Conservation (phyloP, 257 asterid genomes). For the Ballota nigra region DNA sequence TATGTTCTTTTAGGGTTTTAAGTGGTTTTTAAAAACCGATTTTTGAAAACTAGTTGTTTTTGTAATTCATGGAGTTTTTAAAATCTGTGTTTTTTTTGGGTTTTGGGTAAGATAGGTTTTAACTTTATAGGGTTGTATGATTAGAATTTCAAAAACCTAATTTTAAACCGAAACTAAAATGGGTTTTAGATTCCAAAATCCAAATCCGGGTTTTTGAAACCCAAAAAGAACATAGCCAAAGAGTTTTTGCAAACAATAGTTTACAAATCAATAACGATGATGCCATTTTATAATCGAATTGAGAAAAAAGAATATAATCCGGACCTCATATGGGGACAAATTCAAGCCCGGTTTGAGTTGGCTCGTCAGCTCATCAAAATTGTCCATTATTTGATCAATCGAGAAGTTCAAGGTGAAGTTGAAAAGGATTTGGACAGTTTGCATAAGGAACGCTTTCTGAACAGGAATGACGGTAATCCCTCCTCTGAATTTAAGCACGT, state of each 20-base stretch:
- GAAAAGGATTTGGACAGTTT: conserved; percentile 70
- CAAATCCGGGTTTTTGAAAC: too few relatives aligned
- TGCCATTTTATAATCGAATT: neutral
- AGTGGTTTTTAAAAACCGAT: too few relatives aligned
- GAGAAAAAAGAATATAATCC: conserved; percentile 17
- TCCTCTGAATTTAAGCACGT: conserved; percentile 81
- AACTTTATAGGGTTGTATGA: too few relatives aligned
- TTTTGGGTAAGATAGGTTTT: too few relatives aligned
- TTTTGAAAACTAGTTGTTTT: too few relatives aligned
- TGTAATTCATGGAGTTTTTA: too few relatives aligned
- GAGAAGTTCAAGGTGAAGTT: conserved; percentile 93
- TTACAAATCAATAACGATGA: neutral
- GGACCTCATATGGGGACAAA: conserved; percentile 79
- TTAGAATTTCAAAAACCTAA: too few relatives aligned
- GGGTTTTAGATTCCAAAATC: too few relatives aligned
- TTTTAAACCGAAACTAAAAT: too few relatives aligned
- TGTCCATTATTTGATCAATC: conserved; percentile 55
- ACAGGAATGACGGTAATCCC: conserved; percentile 84
- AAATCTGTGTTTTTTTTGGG: too few relatives aligned
- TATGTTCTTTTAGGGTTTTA: too few relatives aligned
- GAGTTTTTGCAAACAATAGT: neutral
- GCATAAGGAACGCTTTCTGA: conserved; percentile 82
- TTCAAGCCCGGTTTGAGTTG: conserved; percentile 76
- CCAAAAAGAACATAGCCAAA: too few relatives aligned
- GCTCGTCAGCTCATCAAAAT: conserved; percentile 63